These are phyloP conservation scores for Botrytis byssoidea DNA, from an alignment of 2,329 filamentous ascomycete species.

Conservation along the genomic window DNA sequence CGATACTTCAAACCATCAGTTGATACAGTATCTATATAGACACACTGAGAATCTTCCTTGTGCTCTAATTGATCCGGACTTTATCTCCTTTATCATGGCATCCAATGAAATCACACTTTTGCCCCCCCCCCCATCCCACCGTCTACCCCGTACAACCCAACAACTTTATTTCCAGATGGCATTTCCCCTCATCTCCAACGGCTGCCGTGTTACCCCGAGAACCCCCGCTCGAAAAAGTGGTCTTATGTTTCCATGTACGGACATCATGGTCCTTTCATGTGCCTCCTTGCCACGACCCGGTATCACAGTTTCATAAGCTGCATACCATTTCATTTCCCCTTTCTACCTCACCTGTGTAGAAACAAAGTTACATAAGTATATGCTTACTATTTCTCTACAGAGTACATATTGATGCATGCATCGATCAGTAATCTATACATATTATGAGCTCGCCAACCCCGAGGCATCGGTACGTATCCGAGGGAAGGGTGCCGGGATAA, in stretches of 20 bases:
- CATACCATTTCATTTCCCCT: constrained; percentile 4
- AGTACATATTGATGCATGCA: constrained; percentile 6
- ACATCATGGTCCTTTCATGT: constrained; percentile 6
- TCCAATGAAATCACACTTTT: background rate
- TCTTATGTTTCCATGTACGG: constrained; percentile 7
- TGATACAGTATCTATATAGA: background rate
- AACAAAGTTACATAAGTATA: background rate
- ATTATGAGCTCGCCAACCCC: constrained; percentile 7
- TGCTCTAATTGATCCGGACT: background rate
- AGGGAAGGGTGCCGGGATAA: constrained; percentile 16
- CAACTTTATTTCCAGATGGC: background rate
- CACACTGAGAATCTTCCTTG: background rate
- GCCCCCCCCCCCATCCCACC: too few species aligned
- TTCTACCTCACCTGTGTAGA: background rate
- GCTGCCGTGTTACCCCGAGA: constrained; percentile 18
- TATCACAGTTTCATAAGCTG: constrained; percentile 20
- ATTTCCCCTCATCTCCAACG: constrained; percentile 21
- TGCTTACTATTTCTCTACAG: constrained; percentile 5
- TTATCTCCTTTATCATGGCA: background rate
- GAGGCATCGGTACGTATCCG: constrained; percentile 20
- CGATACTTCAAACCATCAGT: background rate
- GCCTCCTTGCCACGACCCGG: background rate
- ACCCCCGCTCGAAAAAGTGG: constrained; percentile 9
- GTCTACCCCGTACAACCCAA: background rate
- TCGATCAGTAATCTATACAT: constrained; percentile 12